These are phyloP conservation scores for Geranium incanum DNA, from an alignment of 441 rosid species.

Conservation along the genomic window DNA sequence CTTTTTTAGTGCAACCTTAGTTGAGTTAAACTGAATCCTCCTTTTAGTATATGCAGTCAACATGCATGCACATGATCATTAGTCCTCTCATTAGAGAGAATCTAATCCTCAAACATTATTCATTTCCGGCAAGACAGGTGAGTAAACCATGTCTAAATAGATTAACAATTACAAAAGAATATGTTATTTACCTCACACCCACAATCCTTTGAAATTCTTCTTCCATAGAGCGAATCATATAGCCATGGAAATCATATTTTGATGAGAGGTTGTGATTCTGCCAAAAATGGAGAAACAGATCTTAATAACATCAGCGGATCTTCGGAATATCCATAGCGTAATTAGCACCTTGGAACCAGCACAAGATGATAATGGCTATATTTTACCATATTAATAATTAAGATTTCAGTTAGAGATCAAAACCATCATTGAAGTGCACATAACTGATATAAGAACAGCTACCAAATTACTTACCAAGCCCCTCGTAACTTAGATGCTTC, in stretches of 20 bases:
- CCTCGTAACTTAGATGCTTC: not conserved
- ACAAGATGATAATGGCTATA: not conserved
- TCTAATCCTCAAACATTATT: not conserved
- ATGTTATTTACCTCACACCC: slow-evolving; percentile 61
- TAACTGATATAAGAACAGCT: not conserved
- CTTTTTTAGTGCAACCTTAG: not conserved
- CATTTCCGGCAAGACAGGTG: not conserved
- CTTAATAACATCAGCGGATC: not conserved
- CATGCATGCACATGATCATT: not conserved
- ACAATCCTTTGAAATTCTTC: slow-evolving; percentile 89
- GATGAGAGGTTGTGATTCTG: slow-evolving; percentile 78
- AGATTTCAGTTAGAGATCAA: not conserved
- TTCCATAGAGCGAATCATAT: slow-evolving; percentile 93
- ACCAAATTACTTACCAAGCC: not conserved
- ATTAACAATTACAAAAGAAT: not conserved
- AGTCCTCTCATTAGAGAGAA: not conserved
- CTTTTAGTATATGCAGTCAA: not conserved
- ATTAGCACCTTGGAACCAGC: not conserved
- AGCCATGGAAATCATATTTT: slow-evolving; percentile 79
- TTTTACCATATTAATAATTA: not conserved
- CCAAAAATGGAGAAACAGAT: slow-evolving; percentile 18
- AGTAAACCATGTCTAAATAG: not conserved
- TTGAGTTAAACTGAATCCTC: not conserved
- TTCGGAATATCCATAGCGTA: not conserved
- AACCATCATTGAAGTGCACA: not conserved